Percentiles rank a stretch among this genome's conserved stretches.
Evolutionary conservation across 1,284 basidiomycete genomes (phyloP).

Genomic region (Inonotus obliquus): DNA sequence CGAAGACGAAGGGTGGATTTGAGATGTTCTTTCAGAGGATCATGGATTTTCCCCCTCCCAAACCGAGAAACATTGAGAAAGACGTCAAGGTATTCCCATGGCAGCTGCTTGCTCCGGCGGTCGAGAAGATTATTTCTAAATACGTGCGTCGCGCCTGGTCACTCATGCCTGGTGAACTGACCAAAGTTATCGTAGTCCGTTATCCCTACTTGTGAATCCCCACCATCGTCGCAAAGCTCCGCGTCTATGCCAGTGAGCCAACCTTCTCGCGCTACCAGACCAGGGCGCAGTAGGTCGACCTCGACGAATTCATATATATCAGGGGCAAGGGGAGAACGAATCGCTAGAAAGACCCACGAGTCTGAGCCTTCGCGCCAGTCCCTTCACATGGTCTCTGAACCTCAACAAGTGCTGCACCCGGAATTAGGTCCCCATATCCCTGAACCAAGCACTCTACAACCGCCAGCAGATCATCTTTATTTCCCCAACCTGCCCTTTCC

Average conservation of each 20-base stretch:
- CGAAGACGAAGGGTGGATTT: constrained; percentile 77
- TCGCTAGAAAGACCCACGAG: background rate
- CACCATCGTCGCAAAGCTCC: background rate
- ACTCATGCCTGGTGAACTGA: background rate
- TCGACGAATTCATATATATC: background rate
- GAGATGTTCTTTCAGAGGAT: constrained; percentile 87
- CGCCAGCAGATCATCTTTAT: background rate
- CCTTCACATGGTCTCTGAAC: background rate
- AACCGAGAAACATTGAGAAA: constrained; percentile 96
- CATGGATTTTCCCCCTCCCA: constrained; percentile 93
- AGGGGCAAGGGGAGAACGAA: background rate
- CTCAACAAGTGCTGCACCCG: background rate
- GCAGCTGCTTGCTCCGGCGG: constrained; percentile 72
- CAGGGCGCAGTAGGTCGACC: background rate
- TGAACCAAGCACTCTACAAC: background rate
- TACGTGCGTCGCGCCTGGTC: constrained; percentile 61
- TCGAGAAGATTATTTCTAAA: constrained; percentile 94
- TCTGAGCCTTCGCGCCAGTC: background rate
- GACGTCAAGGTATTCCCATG: constrained; percentile 98
- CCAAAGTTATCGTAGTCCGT: constrained; percentile 5
- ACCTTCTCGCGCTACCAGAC: background rate
- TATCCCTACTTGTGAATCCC: constrained; percentile 5
- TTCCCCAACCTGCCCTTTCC: background rate
- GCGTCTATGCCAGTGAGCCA: background rate
- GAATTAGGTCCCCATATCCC: background rate